A percentile compares a stretch with the other conserved stretches of the same genome.
Evolutionary conservation across 495 filamentous ascomycete species (phyloP).

Genomic region (Penicillium pulvis): DNA sequence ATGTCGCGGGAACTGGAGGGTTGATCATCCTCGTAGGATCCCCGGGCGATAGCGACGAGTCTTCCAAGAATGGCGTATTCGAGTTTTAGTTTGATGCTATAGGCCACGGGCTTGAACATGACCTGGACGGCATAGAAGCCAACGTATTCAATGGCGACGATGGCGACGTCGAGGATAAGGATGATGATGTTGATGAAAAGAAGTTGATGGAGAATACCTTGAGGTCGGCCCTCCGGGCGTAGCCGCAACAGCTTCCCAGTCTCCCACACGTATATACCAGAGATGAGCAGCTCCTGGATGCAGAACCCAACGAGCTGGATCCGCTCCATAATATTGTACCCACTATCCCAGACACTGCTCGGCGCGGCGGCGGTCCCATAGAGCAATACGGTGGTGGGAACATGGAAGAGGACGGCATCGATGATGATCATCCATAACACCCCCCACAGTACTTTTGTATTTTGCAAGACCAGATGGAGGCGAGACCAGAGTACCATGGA

Average conservation of each 20-base stretch:
- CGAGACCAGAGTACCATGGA: constrained; percentile 54
- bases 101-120: constrained; percentile 52
- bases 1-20: constrained; percentile 22
- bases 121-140: constrained; percentile 51
- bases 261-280: constrained; percentile 57
- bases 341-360: constrained; percentile 31
- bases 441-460: constrained; percentile 34
- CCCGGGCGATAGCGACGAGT: constrained; percentile 40
- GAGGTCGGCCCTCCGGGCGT: constrained; percentile 26
- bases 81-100: constrained; percentile 57
- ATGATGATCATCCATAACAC: constrained; percentile 48
- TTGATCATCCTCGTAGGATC: constrained; percentile 12
- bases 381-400: constrained; percentile 44
- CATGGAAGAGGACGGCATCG: constrained; percentile 45
- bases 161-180: constrained; percentile 49
- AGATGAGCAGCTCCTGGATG: constrained; percentile 58
- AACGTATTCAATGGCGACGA: constrained; percentile 50
- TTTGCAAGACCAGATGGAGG: constrained; percentile 47
- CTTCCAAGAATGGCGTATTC: constrained; percentile 56
- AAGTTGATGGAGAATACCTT: constrained; percentile 46
- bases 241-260: constrained; percentile 48
- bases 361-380: constrained; percentile 38
- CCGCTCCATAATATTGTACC: constrained; percentile 54
- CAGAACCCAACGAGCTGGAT: constrained; percentile 56
- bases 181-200: constrained; percentile 52